phyloP scores from a whole-genome alignment of 495 filamentous ascomycete species.

The Hypoxylon lienhwacheense region DNA sequence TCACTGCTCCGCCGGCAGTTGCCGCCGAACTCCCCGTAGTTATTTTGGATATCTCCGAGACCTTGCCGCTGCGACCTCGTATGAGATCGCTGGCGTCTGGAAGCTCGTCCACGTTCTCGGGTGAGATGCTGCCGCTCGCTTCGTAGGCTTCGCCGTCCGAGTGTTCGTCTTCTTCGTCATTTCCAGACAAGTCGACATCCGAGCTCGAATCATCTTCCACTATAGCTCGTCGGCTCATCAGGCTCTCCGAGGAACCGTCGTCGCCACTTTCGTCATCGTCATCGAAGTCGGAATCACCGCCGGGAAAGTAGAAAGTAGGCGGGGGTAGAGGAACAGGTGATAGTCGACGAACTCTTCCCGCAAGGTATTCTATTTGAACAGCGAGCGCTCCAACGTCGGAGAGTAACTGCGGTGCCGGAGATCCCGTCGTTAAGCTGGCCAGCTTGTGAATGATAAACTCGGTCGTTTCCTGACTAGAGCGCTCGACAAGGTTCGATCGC shows the following conservation, averaged over 20 bases:
- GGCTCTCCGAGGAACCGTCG: constrained; percentile 33
- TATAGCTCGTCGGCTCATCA: constrained; percentile 36
- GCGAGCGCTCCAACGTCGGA: background rate
- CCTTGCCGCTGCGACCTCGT: constrained; percentile 5
- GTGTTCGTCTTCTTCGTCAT: constrained; percentile 40
- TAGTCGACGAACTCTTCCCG: constrained; percentile 34
- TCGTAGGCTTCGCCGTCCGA: constrained; percentile 34
- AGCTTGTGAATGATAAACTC: constrained; percentile 43
- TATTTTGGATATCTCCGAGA: constrained; percentile 15
- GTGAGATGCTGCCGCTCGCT: constrained; percentile 24
- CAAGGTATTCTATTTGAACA: constrained; percentile 44
- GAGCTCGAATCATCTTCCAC: constrained; percentile 34
- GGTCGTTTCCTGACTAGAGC: constrained; percentile 13
- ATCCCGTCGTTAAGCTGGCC: constrained; percentile 43
- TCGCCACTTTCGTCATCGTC: constrained; percentile 36
- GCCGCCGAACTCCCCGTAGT: constrained; percentile 48
- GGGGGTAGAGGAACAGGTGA: constrained; percentile 49
- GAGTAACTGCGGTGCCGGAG: constrained; percentile 27
- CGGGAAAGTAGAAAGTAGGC: constrained; percentile 45
- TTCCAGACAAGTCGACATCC: constrained; percentile 35
- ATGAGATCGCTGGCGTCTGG: constrained; percentile 3
- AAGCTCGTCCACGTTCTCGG: constrained; percentile 11
- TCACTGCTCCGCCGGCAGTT: constrained; percentile 48
- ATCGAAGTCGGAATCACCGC: constrained; percentile 39
- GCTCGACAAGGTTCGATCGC: constrained; percentile 6